These are phyloP conservation scores for Xylaria multiplex DNA, from an alignment of 2,329 filamentous ascomycete genomes.

Conservation along the genomic window DNA sequence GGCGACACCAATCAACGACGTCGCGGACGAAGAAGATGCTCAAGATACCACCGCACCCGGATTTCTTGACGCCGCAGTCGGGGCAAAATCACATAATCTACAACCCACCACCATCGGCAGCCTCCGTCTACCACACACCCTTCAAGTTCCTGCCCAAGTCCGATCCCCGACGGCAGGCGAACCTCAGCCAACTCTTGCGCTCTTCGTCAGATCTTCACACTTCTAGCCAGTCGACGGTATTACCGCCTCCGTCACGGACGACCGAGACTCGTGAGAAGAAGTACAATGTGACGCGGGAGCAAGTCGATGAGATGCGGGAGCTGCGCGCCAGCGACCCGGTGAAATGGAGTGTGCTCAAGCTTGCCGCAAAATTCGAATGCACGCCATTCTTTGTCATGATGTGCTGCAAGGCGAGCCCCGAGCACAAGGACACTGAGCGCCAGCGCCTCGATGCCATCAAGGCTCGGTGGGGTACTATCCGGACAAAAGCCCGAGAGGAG, in stretches of 20 bases:
- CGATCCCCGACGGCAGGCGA: slow-evolving; percentile 64
- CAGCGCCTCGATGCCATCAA: slow-evolving; percentile 59
- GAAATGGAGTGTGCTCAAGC: slow-evolving; percentile 63
- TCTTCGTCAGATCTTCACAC: slow-evolving; percentile 40
- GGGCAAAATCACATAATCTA: slow-evolving; percentile 60
- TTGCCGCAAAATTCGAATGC: slow-evolving; percentile 67
- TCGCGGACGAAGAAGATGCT: slow-evolving; percentile 66
- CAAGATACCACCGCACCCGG: slow-evolving; percentile 69
- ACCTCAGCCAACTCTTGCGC: slow-evolving; percentile 58
- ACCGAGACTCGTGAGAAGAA: slow-evolving; percentile 32
- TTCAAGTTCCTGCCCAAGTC: slow-evolving; percentile 70
- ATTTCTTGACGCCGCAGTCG: slow-evolving; percentile 59
- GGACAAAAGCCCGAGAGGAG: slow-evolving; percentile 65
- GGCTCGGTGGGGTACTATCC: slow-evolving; percentile 67
- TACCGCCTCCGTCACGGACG: slow-evolving; percentile 45
- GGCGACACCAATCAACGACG: slow-evolving; percentile 62
- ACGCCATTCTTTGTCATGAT: slow-evolving; percentile 67
- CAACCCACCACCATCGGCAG: slow-evolving; percentile 65
- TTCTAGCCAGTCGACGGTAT: slow-evolving; percentile 28
- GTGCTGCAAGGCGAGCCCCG: slow-evolving; percentile 60
- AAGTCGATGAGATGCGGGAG: slow-evolving; percentile 69
- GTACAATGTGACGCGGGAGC: slow-evolving; percentile 64
- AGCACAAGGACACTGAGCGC: slow-evolving; percentile 59
- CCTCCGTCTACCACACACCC: slow-evolving; percentile 72
- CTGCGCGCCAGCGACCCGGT: slow-evolving; percentile 64